Conservation (phyloP, 176 grass and related monocot species). For the Musa acuminata region DNA sequence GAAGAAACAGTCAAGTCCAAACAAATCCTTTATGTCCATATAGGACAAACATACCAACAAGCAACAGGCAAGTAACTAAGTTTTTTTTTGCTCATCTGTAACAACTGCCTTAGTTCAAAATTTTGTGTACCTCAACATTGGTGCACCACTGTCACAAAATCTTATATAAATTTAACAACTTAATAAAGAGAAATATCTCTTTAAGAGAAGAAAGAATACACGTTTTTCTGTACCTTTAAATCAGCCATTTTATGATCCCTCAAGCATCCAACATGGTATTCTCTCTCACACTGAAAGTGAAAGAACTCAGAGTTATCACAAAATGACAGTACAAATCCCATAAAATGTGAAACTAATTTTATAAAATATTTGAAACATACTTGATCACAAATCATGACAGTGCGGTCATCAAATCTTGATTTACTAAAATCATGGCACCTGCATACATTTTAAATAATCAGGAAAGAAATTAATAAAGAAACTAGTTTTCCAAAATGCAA, state of each 20-base stretch:
- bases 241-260: constrained; percentile 78
- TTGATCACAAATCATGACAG: constrained; percentile 93
- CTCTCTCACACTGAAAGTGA: constrained; percentile 76
- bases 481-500: not conserved
- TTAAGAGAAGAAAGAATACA: too few species aligned
- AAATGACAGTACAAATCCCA: not conserved
- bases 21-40: not conserved
- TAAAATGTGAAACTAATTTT: not conserved
- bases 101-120: too few species aligned
- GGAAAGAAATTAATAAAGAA: not conserved
- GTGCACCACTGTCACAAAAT: too few species aligned
- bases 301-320: constrained; percentile 8
- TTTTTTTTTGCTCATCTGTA: too few species aligned
- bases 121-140: too few species aligned
- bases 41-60: not conserved
- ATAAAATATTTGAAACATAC: constrained; percentile 24
- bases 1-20: constrained; percentile 3
- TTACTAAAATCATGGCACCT: constrained; percentile 88
- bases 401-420: constrained; percentile 68
- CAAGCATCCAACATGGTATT: constrained; percentile 90
- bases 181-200: too few species aligned
- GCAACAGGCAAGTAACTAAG: too few species aligned
- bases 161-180: too few species aligned
- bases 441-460: constrained; percentile 4
- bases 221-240: constrained; percentile 42